A percentile compares a stretch with the other conserved stretches of the same genome.
phyloP scores from a whole-genome alignment of 176 grass and related monocot genomes.

The Oropetium thomaeum region DNA sequence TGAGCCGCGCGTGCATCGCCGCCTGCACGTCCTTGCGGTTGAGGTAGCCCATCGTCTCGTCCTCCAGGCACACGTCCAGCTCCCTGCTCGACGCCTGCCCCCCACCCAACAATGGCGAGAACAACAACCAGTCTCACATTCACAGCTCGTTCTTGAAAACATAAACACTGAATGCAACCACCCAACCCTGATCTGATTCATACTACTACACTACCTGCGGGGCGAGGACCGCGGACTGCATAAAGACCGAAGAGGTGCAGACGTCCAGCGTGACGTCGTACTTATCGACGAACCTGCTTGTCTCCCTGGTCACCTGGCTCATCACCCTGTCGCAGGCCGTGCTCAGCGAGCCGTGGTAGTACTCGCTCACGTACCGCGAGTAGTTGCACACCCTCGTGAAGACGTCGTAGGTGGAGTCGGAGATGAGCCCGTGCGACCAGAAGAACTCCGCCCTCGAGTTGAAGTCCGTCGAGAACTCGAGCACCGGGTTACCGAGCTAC shows the following conservation, averaged over 20 bases:
- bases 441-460: constrained; percentile 96
- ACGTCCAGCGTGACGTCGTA: constrained; percentile 93
- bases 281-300: constrained; percentile 90
- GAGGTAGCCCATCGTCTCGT: constrained; percentile 87
- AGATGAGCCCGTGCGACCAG: constrained; percentile 97
- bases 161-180: background rate
- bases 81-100: constrained; percentile 63
- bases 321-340: constrained; percentile 61
- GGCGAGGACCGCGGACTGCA: constrained; percentile 59
- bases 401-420: constrained; percentile 73
- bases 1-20: constrained; percentile 69
- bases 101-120: background rate
- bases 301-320: constrained; percentile 81
- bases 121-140: no score
- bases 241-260: constrained; percentile 73
- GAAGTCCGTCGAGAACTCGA: constrained; percentile 91
- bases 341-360: constrained; percentile 79
- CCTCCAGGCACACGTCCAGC: constrained; percentile 92
- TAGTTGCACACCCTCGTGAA: constrained; percentile 88
- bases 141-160: no score
- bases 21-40: constrained; percentile 86
- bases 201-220: no score
- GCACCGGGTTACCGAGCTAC: constrained; percentile 92
- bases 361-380: constrained; percentile 85
- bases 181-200: background rate